Percentiles rank a stretch among this genome's conserved stretches.
phyloP scores from a whole-genome alignment of 108 stramenopile species.

The Schizochytrium sp. region DNA sequence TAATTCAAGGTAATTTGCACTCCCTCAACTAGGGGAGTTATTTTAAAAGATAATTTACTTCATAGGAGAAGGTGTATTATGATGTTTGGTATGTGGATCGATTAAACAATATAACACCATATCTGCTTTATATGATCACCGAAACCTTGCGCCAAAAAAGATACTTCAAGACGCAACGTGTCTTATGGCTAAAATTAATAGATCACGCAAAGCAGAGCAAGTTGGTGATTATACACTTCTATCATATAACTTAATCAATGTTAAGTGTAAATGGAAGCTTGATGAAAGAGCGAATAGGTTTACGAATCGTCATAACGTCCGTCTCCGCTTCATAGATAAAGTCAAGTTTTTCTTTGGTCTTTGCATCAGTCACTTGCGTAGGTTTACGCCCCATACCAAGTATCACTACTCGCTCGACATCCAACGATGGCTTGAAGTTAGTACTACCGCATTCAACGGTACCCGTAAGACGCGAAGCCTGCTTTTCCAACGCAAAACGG shows the following conservation, averaged over 20 bases:
- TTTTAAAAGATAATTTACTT: no score
- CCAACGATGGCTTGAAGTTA: background rate
- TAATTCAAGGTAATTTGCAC: no score
- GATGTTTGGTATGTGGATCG: no score
- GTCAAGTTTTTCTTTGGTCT: background rate
- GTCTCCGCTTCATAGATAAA: background rate
- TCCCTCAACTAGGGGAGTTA: no score
- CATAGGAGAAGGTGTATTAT: no score
- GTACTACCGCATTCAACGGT: background rate
- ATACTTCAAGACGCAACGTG: no score
- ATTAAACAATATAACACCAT: no score
- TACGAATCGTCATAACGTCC: slow-evolving; percentile 20
- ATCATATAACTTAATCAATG: background rate
- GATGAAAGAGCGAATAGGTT: slow-evolving; percentile 24
- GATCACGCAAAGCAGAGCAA: no score
- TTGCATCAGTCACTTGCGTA: background rate
- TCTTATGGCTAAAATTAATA: no score
- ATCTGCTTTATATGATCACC: no score
- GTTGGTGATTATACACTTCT: no score
- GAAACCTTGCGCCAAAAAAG: no score
- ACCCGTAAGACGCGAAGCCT: background rate
- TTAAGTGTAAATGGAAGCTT: background rate
- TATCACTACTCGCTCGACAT: slow-evolving; percentile 52
- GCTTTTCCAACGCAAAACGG: background rate
- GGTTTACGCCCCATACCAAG: background rate